phyloP scores from a whole-genome alignment of 805 yeast species.

The Starmerella vitae region DNA sequence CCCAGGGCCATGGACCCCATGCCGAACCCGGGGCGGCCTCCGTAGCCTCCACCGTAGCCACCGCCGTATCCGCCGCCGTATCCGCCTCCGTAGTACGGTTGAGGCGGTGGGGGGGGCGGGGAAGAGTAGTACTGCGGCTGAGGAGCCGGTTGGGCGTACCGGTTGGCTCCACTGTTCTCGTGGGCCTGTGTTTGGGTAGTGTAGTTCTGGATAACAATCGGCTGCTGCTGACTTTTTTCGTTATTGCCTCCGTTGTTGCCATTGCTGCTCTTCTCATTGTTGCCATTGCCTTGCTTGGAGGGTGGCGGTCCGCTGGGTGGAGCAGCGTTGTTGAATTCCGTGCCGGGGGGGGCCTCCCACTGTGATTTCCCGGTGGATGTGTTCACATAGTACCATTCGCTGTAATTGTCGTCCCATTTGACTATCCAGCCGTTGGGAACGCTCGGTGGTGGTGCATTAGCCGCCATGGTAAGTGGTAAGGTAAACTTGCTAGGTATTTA shows the following conservation, averaged over 20 bases:
- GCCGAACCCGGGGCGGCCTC: conserved; percentile 31
- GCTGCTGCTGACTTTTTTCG: conserved; percentile 22
- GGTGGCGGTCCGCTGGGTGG: conserved; percentile 23
- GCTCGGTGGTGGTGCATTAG: too few species aligned
- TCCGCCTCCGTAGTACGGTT: conserved; percentile 18
- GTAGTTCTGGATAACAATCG: conserved; percentile 16
- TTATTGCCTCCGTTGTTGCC: neutral
- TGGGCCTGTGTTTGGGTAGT: conserved; percentile 1
- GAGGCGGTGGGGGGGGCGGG: conserved; percentile 26
- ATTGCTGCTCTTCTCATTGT: too few species aligned
- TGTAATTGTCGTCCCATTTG: conserved; percentile 30
- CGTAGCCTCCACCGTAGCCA: conserved; percentile 10
- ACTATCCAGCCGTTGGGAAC: conserved; percentile 30
- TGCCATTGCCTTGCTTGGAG: neutral
- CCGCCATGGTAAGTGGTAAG: too few species aligned
- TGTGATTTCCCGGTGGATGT: conserved; percentile 60
- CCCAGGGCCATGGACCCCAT: conserved; percentile 34
- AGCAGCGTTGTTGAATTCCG: neutral
- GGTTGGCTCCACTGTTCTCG: neutral
- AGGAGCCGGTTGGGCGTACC: neutral
- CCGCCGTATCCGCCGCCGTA: conserved; percentile 8
- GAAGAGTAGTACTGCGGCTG: conserved; percentile 16
- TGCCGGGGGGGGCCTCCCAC: conserved; percentile 50
- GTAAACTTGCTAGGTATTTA: too few species aligned
- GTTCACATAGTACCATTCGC: conserved; percentile 75